A percentile compares a stretch with the other conserved stretches of the same genome.
Conservation (phyloP, 2,329 filamentous ascomycete genomes). For the Hirsutella rhossiliensis region DNA sequence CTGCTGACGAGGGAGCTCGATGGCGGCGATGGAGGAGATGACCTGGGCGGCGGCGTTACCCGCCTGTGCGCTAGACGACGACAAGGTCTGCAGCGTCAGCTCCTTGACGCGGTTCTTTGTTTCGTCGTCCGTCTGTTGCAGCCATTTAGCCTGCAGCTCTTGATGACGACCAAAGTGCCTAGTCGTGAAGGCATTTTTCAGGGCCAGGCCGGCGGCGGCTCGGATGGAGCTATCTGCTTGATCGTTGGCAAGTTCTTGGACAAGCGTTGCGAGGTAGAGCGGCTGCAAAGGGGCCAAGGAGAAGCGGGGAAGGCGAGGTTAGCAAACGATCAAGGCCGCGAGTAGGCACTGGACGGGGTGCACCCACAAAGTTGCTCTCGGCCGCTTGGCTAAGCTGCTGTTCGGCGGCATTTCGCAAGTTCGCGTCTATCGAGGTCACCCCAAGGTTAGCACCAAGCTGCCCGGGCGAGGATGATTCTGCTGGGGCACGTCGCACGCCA, state of each 20-base stretch:
- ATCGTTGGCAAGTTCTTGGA: constrained; percentile 90
- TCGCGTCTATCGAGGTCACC: constrained; percentile 54
- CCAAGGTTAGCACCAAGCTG: constrained; percentile 18
- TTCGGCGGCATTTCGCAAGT: constrained; percentile 81
- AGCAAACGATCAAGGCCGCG: constrained; percentile 6
- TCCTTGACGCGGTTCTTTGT: constrained; percentile 84
- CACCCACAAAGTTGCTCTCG: constrained; percentile 82
- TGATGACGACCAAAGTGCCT: constrained; percentile 80
- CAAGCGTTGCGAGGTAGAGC: constrained; percentile 83
- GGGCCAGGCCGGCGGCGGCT: constrained; percentile 85
- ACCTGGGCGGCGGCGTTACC: constrained; percentile 89
- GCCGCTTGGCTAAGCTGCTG: constrained; percentile 87
- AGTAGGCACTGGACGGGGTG: constrained; percentile 5
- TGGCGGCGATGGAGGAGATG: constrained; percentile 84
- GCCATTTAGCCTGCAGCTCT: constrained; percentile 89
- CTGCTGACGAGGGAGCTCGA: constrained; percentile 86
- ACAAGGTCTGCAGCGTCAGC: constrained; percentile 77
- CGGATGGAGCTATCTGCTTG: constrained; percentile 71
- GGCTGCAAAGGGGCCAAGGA: constrained; percentile 43
- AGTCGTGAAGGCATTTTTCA: constrained; percentile 97
- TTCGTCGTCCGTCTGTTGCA: constrained; percentile 65
- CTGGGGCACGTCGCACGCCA: background rate
- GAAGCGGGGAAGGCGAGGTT: constrained; percentile 8
- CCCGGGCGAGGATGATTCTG: background rate
- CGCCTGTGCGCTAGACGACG: constrained; percentile 67